These are phyloP conservation scores for Xerocomus minutiporus DNA, from an alignment of 1,284 basidiomycete species.

Conservation along the genomic window DNA sequence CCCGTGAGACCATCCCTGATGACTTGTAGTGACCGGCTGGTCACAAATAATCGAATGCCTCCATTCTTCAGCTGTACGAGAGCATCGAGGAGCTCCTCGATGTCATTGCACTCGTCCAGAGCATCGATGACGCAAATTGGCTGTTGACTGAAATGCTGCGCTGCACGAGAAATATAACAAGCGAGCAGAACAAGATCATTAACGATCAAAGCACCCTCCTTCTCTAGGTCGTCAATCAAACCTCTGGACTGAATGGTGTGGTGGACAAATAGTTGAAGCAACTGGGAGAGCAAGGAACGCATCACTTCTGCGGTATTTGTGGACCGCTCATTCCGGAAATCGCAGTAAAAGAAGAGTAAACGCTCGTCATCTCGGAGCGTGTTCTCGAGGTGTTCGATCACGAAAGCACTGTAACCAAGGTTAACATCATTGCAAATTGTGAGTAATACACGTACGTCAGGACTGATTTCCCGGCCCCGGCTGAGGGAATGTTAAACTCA, in stretches of 20 bases:
- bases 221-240: background rate
- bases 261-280: background rate
- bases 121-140: slow-evolving; percentile 13
- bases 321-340: slow-evolving; percentile 10
- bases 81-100: background rate
- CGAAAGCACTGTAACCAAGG: background rate
- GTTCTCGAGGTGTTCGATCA: slow-evolving; percentile 11
- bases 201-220: background rate
- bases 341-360: slow-evolving; percentile 16
- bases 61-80: background rate
- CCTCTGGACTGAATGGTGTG: background rate
- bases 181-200: background rate
- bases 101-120: slow-evolving; percentile 11
- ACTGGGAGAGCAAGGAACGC: slow-evolving; percentile 15
- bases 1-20: background rate
- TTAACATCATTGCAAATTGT: background rate
- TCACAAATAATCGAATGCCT: slow-evolving; percentile 7
- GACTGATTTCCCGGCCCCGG: slow-evolving; percentile 19
- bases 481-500: background rate
- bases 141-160: background rate
- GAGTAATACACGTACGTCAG: slow-evolving; percentile 11
- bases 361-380: background rate
- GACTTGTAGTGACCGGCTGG: slow-evolving; percentile 12
- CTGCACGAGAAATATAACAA: background rate
- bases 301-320: slow-evolving; percentile 8